A percentile compares a stretch with the other conserved stretches of the same genome.
Evolutionary conservation across 345 rosid species (phyloP).

Genomic region (Lumnitzera littorea): DNA sequence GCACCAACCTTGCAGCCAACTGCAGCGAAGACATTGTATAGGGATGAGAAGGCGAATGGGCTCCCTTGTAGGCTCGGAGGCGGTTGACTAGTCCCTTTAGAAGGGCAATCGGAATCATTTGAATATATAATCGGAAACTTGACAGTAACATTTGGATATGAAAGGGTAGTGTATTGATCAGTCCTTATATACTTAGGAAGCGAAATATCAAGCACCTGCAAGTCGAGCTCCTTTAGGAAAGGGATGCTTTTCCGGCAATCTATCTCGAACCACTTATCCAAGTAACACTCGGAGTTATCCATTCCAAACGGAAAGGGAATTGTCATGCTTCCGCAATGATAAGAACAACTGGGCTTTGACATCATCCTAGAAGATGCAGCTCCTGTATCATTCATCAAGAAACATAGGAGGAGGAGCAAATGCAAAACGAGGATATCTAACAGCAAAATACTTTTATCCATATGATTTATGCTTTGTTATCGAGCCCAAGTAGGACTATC

Average conservation of each 20-base stretch:
- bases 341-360: background rate
- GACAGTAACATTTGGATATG: background rate
- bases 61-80: background rate
- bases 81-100: background rate
- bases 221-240: background rate
- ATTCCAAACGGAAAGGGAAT: conserved; percentile 6
- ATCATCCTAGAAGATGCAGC: background rate
- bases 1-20: conserved; percentile 5
- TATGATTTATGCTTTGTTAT: no score
- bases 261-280: conserved; percentile 5
- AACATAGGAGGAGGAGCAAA: no score
- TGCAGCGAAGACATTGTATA: background rate
- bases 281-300: background rate
- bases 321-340: background rate
- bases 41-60: background rate
- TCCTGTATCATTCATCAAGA: background rate
- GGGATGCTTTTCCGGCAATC: background rate
- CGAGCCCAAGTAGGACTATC: no score
- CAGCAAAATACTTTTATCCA: no score
- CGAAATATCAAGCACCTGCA: conserved; percentile 1
- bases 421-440: no score
- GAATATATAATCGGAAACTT: background rate
- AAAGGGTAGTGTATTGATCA: background rate
- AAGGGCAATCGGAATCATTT: background rate
- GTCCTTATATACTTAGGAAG: background rate